A percentile compares a stretch with the other conserved stretches of the same genome.
These are phyloP conservation scores for Exophiala sp. DNA, from an alignment of 2,329 filamentous ascomycete species.

Conservation along the genomic window DNA sequence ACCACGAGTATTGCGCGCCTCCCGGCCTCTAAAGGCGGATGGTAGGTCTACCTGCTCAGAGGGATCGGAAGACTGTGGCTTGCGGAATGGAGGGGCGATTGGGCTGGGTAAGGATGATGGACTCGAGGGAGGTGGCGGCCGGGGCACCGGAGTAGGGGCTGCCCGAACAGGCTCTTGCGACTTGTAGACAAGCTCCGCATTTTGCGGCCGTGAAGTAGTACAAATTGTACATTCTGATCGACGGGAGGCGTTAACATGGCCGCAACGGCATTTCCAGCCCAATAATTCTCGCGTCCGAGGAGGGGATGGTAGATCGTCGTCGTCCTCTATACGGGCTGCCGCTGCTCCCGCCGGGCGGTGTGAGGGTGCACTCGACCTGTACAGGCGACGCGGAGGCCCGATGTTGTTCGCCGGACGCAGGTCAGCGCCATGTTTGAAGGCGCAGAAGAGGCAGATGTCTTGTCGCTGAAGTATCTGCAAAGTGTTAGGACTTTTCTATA, in stretches of 20 bases:
- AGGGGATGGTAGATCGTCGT: slow-evolving; percentile 21
- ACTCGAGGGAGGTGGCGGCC: neutral
- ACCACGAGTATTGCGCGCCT: no score
- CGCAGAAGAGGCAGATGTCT: slow-evolving; percentile 39
- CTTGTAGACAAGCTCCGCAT: slow-evolving; percentile 14
- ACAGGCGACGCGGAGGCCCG: slow-evolving; percentile 32
- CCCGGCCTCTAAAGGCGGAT: no score
- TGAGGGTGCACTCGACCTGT: slow-evolving; percentile 33
- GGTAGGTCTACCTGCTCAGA: no score
- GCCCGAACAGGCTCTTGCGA: neutral
- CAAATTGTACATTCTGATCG: slow-evolving; percentile 32
- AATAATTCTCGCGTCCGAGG: slow-evolving; percentile 14
- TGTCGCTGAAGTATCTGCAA: slow-evolving; percentile 37
- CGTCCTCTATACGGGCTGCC: slow-evolving; percentile 24
- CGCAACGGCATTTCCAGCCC: slow-evolving; percentile 21
- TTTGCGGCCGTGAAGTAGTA: slow-evolving; percentile 28
- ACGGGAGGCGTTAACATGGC: slow-evolving; percentile 18
- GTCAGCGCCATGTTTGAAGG: slow-evolving; percentile 30
- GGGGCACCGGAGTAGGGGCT: neutral
- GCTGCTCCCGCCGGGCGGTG: slow-evolving; percentile 32
- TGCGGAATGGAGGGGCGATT: no score
- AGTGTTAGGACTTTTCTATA: slow-evolving; percentile 1
- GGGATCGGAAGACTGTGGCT: no score
- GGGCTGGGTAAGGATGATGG: neutral
- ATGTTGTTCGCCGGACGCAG: slow-evolving; percentile 23